A percentile compares a stretch with the other conserved stretches of the same genome.
Evolutionary conservation across 345 rosid genomes (phyloP).

Genomic region (Ceriops decandra): DNA sequence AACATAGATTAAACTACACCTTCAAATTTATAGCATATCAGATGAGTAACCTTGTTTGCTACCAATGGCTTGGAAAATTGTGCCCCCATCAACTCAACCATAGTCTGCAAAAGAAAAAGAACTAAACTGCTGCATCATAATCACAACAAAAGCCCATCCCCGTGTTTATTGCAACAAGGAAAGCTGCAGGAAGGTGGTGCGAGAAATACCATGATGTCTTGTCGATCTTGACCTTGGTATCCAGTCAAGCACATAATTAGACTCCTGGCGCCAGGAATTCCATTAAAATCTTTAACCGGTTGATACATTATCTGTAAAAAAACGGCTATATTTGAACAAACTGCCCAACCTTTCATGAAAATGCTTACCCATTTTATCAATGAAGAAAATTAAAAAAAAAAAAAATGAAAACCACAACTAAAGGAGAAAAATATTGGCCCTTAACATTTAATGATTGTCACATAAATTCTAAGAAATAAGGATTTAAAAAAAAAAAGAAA

Average conservation of each 20-base stretch:
- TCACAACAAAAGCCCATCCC: slow-evolving; percentile 6
- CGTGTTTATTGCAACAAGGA: neutral
- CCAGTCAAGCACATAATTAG: slow-evolving; percentile 81
- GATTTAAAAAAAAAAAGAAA: neutral
- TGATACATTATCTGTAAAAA: slow-evolving; percentile 61
- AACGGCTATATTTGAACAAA: too few relatives aligned
- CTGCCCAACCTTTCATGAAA: too few relatives aligned
- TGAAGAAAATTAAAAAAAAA: too few relatives aligned
- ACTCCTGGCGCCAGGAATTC: slow-evolving; percentile 67
- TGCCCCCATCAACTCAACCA: slow-evolving; percentile 94
- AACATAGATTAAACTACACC: slow-evolving; percentile 32
- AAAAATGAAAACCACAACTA: too few relatives aligned
- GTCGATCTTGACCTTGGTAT: slow-evolving; percentile 86
- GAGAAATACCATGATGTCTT: slow-evolving; percentile 72
- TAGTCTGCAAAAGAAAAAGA: slow-evolving; percentile 43
- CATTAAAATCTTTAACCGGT: slow-evolving; percentile 73
- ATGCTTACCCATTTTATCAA: too few relatives aligned
- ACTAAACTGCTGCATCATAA: slow-evolving; percentile 7
- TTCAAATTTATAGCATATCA: slow-evolving; percentile 92
- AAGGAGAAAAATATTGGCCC: too few relatives aligned
- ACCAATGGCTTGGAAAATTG: slow-evolving; percentile 85
- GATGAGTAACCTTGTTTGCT: slow-evolving; percentile 87
- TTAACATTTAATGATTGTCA: too few relatives aligned
- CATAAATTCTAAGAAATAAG: too few relatives aligned
- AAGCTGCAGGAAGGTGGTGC: slow-evolving; percentile 3